These are phyloP conservation scores for Lactarius psammicola DNA, from an alignment of 768 basidiomycete species.

Conservation along the genomic window DNA sequence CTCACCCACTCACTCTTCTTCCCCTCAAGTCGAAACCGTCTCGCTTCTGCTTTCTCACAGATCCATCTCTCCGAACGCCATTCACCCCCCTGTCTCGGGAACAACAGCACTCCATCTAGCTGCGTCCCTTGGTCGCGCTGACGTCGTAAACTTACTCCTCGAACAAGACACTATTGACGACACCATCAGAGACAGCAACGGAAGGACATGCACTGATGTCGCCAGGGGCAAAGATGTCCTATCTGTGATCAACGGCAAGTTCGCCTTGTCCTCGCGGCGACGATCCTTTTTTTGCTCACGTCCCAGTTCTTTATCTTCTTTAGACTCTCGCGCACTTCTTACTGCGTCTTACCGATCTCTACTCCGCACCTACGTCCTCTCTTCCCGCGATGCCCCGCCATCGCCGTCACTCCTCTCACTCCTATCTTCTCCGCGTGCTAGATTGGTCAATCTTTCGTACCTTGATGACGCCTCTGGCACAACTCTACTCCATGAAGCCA, in stretches of 20 bases:
- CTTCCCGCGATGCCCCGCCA: slow-evolving; percentile 42
- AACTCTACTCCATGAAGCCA: slow-evolving; percentile 85
- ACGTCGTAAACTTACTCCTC: slow-evolving; percentile 72
- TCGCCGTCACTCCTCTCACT: slow-evolving; percentile 50
- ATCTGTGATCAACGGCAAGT: slow-evolving; percentile 66
- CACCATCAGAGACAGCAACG: slow-evolving; percentile 61
- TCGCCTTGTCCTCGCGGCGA: neutral
- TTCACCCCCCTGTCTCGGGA: slow-evolving; percentile 70
- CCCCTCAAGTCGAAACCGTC: slow-evolving; percentile 63
- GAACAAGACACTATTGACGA: slow-evolving; percentile 83
- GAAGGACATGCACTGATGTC: slow-evolving; percentile 68
- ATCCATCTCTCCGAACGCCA: slow-evolving; percentile 74
- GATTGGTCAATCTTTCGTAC: slow-evolving; percentile 73
- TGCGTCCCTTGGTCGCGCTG: slow-evolving; percentile 67
- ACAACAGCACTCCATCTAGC: slow-evolving; percentile 72
- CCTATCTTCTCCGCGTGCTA: slow-evolving; percentile 65
- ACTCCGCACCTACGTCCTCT: slow-evolving; percentile 70
- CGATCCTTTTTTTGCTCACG: neutral
- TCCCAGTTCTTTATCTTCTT: too few species aligned
- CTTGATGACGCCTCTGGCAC: slow-evolving; percentile 76
- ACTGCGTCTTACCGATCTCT: slow-evolving; percentile 74
- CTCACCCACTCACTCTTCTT: slow-evolving; percentile 1
- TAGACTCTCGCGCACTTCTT: slow-evolving; percentile 76
- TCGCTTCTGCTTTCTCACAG: slow-evolving; percentile 66
- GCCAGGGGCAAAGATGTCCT: slow-evolving; percentile 66